phyloP scores from a whole-genome alignment of 1,284 basidiomycete genomes.

The Gastroboletus turbinatus region DNA sequence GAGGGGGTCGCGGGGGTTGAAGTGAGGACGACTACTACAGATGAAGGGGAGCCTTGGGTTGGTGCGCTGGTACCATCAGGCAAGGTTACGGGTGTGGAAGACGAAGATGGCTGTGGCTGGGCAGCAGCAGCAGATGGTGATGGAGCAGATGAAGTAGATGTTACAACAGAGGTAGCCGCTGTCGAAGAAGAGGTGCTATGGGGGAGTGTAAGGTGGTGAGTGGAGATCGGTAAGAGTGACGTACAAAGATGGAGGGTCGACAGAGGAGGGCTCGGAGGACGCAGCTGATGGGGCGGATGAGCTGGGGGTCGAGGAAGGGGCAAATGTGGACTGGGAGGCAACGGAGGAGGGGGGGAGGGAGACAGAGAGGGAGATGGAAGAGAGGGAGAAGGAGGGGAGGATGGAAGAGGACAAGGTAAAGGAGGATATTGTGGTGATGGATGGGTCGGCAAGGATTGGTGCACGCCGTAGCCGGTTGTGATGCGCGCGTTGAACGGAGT shows the following conservation, averaged over 20 bases:
- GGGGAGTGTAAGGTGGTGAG: neutral
- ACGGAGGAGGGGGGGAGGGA: too few relatives aligned
- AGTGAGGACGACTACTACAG: neutral
- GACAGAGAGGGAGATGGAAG: neutral
- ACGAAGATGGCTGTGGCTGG: slow-evolving; percentile 3
- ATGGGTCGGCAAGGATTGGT: too few relatives aligned
- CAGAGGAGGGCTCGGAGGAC: neutral
- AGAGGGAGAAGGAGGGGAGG: neutral
- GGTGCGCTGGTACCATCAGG: neutral
- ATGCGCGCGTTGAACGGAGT: neutral
- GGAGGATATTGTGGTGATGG: neutral
- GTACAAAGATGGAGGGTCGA: neutral
- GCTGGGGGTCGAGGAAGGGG: neutral
- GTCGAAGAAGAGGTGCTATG: slow-evolving; percentile 6
- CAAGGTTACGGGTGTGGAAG: neutral
- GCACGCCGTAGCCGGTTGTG: neutral
- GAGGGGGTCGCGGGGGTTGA: slow-evolving; percentile 12
- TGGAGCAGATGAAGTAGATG: neutral
- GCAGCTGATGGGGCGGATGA: neutral
- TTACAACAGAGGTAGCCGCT: neutral
- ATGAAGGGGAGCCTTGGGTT: neutral
- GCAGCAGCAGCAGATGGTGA: neutral
- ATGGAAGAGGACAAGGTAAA: neutral
- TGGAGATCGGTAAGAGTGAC: neutral
- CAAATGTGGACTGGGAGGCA: neutral